Base-by-base conservation (phyloP, 441 rosid species). In the Adansonia rubrostipa region DNA sequence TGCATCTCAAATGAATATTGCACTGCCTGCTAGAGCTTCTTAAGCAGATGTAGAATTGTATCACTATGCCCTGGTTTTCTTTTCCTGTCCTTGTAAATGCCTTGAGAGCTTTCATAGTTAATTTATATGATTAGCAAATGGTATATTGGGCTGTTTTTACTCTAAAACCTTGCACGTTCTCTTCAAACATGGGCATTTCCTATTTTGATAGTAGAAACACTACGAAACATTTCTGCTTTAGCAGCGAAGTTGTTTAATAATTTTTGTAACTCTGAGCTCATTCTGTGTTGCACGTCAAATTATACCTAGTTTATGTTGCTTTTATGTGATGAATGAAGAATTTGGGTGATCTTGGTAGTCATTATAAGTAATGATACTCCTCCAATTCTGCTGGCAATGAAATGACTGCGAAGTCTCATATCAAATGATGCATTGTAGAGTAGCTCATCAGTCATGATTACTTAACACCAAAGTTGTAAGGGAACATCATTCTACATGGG, bases 21-120 rank as follows among this genome's bases (percentile, higher is more conserved):
- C 60, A 62, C 14, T 10, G 33, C 68, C 70, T 24, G 76, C 78
- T 66, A 74, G 45, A 68, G 71, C 72, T 44, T 72, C 70, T 53
- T 11, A 9, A 36, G 50, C 22, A 66, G 70, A 74, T 11, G 7
- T 45, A 51, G 67, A 22, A 60, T 36, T 58, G 51, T 73, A 33
- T 58, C 3, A 44, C 24, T 42, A 22, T 44, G 19, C 9, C 9
- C 9, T 19, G 33, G 8, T 10, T 44, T 44, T 4, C 15, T 17
- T 20, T 40, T 44, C 48, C 13, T 3, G 19, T 78, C 74, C 61
- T 53, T 71, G 81, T 78, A 79, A 28, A 73, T 80, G 76, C 71
- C 76, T 71, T 71, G 75, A 48, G 77, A 79, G 54, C 74, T 79
- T 28, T 76, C 79, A 64, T 73, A 53, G 77, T 36, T 78, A 61